phyloP scores from a whole-genome alignment of 208 protist species.

The Crithidia brevicula region DNA sequence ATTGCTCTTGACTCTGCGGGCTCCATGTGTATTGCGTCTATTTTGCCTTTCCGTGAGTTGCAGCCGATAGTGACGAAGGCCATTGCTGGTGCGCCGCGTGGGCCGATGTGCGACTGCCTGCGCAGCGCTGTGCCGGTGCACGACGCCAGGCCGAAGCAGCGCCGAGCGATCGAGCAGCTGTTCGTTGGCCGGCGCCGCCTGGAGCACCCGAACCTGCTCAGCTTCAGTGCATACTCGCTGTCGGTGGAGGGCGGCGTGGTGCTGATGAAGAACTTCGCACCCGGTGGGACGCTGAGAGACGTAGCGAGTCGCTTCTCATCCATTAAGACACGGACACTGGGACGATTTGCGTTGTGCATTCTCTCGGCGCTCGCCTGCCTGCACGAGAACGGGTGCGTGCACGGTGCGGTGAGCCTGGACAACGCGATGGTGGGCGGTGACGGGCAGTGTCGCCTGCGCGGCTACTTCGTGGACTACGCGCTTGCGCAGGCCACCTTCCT shows the following conservation, averaged over 20 bases:
- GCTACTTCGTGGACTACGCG: conserved; percentile 41
- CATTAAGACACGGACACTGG: conserved; percentile 19
- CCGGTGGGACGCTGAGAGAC: conserved; percentile 43
- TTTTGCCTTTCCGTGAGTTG: not conserved
- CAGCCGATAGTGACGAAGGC: not conserved
- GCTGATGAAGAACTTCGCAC: conserved; percentile 43
- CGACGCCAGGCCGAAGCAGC: not conserved
- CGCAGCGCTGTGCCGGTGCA: not conserved
- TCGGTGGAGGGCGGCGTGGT: conserved; percentile 16
- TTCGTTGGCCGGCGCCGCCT: not conserved
- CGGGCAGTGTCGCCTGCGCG: conserved; percentile 63
- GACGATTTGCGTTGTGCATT: conserved; percentile 52
- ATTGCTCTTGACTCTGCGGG: not conserved
- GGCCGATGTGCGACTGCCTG: not conserved
- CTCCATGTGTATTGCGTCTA: not conserved
- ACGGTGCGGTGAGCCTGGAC: conserved; percentile 67
- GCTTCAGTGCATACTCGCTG: conserved; percentile 8
- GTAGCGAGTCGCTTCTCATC: conserved; percentile 20
- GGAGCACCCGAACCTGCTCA: conserved; percentile 24
- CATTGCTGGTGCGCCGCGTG: not conserved
- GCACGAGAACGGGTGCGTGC: conserved; percentile 53
- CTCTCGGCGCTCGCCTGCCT: conserved; percentile 59
- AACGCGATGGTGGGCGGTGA: conserved; percentile 62
- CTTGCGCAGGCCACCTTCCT: conserved; percentile 25
- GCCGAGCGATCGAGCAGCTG: not conserved